Percentiles rank a stretch among this genome's conserved stretches.
Conservation (phyloP, 768 basidiomycete genomes). For the Tricholoma terreum region DNA sequence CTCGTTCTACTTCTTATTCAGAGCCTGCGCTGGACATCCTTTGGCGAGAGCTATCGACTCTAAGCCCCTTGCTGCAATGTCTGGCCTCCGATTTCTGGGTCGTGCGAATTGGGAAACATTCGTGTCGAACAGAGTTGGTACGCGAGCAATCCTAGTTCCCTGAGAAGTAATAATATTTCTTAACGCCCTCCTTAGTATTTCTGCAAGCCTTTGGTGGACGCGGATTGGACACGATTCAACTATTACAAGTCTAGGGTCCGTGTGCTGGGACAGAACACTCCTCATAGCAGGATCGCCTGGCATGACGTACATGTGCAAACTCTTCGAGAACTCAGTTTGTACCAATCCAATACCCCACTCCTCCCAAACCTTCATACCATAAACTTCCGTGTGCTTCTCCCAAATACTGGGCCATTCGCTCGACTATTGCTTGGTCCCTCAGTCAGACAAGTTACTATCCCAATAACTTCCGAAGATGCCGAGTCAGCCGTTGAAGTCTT, state of each 20-base stretch:
- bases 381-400: not conserved
- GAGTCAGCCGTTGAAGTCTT: not conserved
- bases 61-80: not conserved
- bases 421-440: not conserved
- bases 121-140: not conserved
- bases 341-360: not conserved
- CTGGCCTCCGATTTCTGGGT: not conserved
- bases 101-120: not conserved
- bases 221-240: not conserved
- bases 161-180: not conserved
- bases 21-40: not conserved
- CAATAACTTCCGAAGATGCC: not conserved
- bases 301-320: not conserved
- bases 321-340: not conserved
- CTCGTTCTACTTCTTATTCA: not conserved
- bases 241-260: not conserved
- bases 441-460: not conserved
- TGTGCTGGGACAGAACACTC: not conserved
- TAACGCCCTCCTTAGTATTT: not conserved
- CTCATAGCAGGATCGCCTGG: not conserved
- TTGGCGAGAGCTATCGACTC: not conserved
- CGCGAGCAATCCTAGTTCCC: not conserved
- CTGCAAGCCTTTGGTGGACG: not conserved
- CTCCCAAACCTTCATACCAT: slow-evolving; percentile 2
- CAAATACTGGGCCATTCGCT: not conserved